Evolutionary conservation across 305 asterid species (phyloP), one percentile per base, ranked within the genome.

Genomic region (Striga hermonthica): DNA sequence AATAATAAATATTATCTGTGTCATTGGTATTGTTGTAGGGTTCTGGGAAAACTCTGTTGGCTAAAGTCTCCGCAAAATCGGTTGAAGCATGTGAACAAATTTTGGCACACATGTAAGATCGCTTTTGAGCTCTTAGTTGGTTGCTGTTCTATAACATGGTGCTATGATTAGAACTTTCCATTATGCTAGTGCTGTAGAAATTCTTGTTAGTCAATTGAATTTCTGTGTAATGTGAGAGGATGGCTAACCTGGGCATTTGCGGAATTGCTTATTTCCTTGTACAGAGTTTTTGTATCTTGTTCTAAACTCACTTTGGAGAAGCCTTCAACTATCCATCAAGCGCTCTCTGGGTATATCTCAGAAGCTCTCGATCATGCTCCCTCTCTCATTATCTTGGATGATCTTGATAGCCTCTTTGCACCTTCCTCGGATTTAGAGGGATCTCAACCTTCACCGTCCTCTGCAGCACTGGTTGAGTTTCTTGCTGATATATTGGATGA

Each of bases 281-380:
- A 86, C 87, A 87, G 95, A 65, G 89, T 86, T 69, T 82, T 71
- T 50, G 81, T 93, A 61, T 67, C 86, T 67, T 93, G 99, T 75
- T 86, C 97, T 45, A 88, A 75, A 72, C 95, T 90, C 76, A 74
- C 86, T 60, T 82, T 85, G 74, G 95, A 90, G 81, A 93, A 90
- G 83, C 95, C 88, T 77, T 75, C 85, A 44, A 69, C 83, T 40
- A 74, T 85, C 69, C 96, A 83, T 66, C 89, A 83, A 78, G 78
- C 79, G 53, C 80, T 93, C 75, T 80, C 89, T 36, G 76, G 83
- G 62, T 79, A 78, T 79, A 80, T 88, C 61, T 73, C 95, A 49
- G 95, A 90, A 78, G 99, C 96, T 41, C 72, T 90, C 66, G 96
- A 90, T 79, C 88, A 80, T 80, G 86, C 96, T 38, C 99, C 99